Base-by-base conservation (phyloP, 2,329 filamentous ascomycete species). In the Curvularia verruculosa region DNA sequence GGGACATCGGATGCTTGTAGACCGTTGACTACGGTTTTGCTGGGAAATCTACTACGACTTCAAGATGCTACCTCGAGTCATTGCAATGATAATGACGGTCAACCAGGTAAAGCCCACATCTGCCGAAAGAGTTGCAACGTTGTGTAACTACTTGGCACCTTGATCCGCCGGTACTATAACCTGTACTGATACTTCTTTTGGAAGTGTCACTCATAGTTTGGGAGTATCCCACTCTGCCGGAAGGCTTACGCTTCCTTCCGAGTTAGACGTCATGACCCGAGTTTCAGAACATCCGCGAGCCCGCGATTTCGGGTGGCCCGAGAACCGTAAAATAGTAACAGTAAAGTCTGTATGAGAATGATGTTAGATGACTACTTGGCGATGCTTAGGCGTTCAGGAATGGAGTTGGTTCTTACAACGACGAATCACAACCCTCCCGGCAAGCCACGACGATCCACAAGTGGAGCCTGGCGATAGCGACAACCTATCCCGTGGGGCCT, bases 391-490 rank as follows among this genome's bases (percentile, higher is more conserved):
- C 19, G 34, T 15, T 55, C 28, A 15, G n/a, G 34, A 49, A 49
- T 39, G 23, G 48, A 43, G 41, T 45, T 46, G 18, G n/a, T 51
- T 40, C 15, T 26, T 37, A 39, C 43, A 8, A 41, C 24, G 19
- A 36, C 60, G 54, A 61, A 57, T 63, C 13, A 49, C 12, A 18
- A 40, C 13, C 28, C 49, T 44, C 46, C 29, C 41, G 29, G 50
- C 36, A 58, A 58, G 49, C 60, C 62, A 49, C 28, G 39, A 45
- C 50, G 34, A 56, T 40, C 51, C 48, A 49, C 46, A 54, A 59
- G 60, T 58, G 60, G 58, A 58, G 26, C 43, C 23, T 23, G 18
- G 36, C 43, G 23, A 50, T 56, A 54, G 61, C 58, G 58, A 64
- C 60, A 61, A 57, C 39, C 37, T 23, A 31, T 46, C 31, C 31